Base-by-base conservation (phyloP, 345 rosid species). In the Rhizophora apiculata region DNA sequence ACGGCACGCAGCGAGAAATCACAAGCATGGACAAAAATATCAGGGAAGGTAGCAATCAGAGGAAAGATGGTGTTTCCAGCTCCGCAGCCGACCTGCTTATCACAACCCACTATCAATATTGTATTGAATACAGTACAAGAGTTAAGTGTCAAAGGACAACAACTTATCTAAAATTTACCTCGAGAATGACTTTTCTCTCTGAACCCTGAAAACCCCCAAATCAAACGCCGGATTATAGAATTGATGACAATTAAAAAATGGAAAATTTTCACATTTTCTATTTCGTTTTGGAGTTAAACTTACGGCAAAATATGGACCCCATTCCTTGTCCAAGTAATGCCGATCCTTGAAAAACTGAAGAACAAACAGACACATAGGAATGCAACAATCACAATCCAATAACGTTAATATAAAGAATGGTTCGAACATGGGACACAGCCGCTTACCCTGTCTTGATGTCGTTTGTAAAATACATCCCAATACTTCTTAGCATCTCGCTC, bases 241-340 rank as follows among this genome's bases (percentile, higher is more conserved):
- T 36, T 57, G 53, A 63, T 43, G 68, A 22, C 19, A 21, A 24
- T 48, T 27, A 58, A 67, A 68, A 3, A 55, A 34, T 8, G 6
- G 20, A 5, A 9, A 26, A 1, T n/a, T 2, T 64, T 64, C 8
- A 57, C 21, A 31, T 20, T 0, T 19, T 72, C 24, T 57, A 11
- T 60, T 27, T 8, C 2, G 5, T 20, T 53, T 53, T 16, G 34
- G 8, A 65, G 59, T 7, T 37, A 16, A 55, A 83, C 97, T 87
- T 76, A 93, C 97, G 6, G 86, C 74, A 72, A 93, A 89, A 76
- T 87, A 87, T 62, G 67, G 81, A 43, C 90, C 89, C 97, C 98
- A 93, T 80, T 93, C 98, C 85, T 93, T 93, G 72, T 90, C 93
- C 88, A 93, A 75, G 82, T 93, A 93, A 78, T 90, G 98, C 64